Evolutionary conservation across 306 rosid genomes (phyloP).

Genomic region (Spatholobus suberectus): DNA sequence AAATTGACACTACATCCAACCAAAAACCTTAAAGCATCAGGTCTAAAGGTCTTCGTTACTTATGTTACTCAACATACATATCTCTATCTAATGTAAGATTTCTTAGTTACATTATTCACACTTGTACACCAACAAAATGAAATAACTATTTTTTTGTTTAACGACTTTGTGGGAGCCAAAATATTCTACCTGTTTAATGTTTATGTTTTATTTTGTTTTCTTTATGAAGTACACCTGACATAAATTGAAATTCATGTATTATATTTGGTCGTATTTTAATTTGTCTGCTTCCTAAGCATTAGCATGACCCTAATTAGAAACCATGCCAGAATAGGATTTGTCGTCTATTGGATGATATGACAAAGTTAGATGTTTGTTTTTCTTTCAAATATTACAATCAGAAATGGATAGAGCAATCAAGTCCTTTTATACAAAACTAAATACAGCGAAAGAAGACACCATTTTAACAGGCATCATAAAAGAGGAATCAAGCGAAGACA

Average conservation of each 20-base stretch:
- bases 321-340: neutral
- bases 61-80: too few relatives aligned
- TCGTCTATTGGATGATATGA: neutral
- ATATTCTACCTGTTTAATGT: too few relatives aligned
- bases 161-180: too few relatives aligned
- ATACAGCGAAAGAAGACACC: conserved; percentile 27
- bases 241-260: neutral
- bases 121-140: too few relatives aligned
- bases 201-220: too few relatives aligned
- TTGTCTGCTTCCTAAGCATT: neutral
- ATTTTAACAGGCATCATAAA: conserved; percentile 26
- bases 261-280: neutral
- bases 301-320: neutral
- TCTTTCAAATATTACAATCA: conserved; percentile 16
- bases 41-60: too few relatives aligned
- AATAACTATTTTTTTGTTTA: too few relatives aligned
- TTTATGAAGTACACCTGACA: too few relatives aligned
- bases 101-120: too few relatives aligned
- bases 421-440: conserved; percentile 43
- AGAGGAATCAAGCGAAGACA: conserved; percentile 10
- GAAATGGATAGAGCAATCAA: conserved; percentile 11
- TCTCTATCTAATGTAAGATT: too few relatives aligned
- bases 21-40: too few relatives aligned
- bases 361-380: neutral
- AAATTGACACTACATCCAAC: too few relatives aligned